Percentiles rank a stretch among this genome's conserved stretches.
Conservation (phyloP, 1,284 basidiomycete genomes). For the Marasmius fiardii region DNA sequence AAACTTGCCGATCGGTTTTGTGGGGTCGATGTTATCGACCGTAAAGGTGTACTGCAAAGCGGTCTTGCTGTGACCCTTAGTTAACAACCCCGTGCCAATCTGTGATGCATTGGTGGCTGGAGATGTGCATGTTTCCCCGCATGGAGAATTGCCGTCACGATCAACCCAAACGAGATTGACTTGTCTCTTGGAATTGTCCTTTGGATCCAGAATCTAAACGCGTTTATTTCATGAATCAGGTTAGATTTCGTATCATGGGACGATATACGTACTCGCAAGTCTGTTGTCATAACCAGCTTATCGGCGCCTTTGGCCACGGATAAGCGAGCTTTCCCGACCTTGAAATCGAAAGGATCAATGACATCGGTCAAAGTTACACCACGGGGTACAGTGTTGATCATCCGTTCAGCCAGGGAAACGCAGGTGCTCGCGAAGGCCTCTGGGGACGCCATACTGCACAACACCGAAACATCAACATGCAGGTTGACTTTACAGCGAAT, state of each 20-base stretch:
- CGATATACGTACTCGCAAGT: conserved; percentile 2
- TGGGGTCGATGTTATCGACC: not conserved
- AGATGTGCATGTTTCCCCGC: not conserved
- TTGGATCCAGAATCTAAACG: not conserved
- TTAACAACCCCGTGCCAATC: not conserved
- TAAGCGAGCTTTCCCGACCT: conserved; percentile 8
- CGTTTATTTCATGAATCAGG: not conserved
- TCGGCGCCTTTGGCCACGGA: not conserved
- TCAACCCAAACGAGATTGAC: not conserved
- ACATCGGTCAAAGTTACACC: conserved; percentile 17
- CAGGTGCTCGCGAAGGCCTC: conserved; percentile 14
- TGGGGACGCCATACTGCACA: not conserved
- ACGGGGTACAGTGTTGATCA: conserved; percentile 23
- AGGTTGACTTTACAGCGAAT: not conserved
- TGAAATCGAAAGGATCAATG: conserved; percentile 17
- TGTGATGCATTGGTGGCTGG: not conserved
- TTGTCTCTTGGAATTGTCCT: not conserved
- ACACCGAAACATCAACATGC: not conserved
- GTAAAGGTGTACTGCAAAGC: not conserved
- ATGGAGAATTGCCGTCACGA: not conserved
- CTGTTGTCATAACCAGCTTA: not conserved
- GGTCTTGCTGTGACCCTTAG: not conserved
- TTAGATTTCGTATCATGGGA: not conserved
- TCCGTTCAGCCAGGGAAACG: conserved; percentile 17
- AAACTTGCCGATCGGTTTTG: not conserved